A percentile compares a stretch with the other conserved stretches of the same genome.
phyloP scores from a whole-genome alignment of 1,284 basidiomycete genomes.

The Gomphus bonarii region DNA sequence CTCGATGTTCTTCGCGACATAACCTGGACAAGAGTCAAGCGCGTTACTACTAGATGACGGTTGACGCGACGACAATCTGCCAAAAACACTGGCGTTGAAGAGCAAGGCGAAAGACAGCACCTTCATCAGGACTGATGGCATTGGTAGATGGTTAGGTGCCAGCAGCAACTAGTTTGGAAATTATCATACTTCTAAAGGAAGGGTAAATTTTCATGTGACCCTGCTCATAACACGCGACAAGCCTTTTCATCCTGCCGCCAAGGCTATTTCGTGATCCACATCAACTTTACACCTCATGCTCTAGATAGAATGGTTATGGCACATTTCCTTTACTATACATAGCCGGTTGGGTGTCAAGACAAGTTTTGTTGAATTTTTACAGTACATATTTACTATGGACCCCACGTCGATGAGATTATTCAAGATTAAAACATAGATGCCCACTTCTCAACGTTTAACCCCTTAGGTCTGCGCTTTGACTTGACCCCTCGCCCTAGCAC shows the following conservation, averaged over 20 bases:
- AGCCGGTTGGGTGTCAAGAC: too few species aligned
- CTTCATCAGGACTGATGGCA: neutral
- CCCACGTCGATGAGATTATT: too few species aligned
- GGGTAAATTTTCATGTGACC: neutral
- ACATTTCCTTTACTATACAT: too few species aligned
- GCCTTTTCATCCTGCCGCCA: neutral
- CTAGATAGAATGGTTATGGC: too few species aligned
- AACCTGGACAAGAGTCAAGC: conserved; percentile 4
- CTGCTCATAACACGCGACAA: neutral
- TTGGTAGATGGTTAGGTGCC: neutral
- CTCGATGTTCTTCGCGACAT: neutral
- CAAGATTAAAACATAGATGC: too few species aligned
- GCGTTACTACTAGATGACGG: neutral
- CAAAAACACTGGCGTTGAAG: neutral
- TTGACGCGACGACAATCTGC: neutral
- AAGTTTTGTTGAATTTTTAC: too few species aligned
- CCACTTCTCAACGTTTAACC: too few species aligned
- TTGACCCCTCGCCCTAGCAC: too few species aligned
- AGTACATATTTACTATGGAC: too few species aligned
- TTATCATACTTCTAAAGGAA: neutral
- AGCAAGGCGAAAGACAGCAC: neutral
- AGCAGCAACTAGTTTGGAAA: neutral
- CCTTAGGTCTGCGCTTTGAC: too few species aligned
- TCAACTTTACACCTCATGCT: neutral
- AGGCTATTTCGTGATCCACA: neutral